Percentiles rank a stretch among this genome's conserved stretches.
phyloP scores from a whole-genome alignment of 805 yeast genomes.

The Lachancea fermentati region DNA sequence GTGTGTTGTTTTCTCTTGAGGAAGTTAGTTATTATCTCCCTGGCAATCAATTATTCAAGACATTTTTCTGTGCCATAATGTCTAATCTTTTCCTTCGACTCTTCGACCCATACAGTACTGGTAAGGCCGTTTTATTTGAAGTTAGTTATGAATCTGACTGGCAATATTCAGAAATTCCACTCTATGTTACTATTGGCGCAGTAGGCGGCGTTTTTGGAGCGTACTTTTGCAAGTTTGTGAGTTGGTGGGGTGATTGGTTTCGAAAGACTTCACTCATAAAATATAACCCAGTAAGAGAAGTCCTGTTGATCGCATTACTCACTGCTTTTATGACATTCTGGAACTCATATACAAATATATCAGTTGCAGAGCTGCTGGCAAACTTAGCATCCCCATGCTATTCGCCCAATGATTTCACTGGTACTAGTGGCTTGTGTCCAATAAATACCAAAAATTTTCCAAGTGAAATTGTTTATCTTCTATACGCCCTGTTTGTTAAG shows the following conservation, averaged over 20 bases:
- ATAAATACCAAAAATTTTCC: constrained; percentile 25
- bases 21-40: constrained; percentile 53
- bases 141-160: constrained; percentile 47
- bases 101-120: constrained; percentile 55
- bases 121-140: constrained; percentile 51
- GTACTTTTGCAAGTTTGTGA: constrained; percentile 39
- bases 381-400: constrained; percentile 48
- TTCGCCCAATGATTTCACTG: constrained; percentile 13
- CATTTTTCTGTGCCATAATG: constrained; percentile 51
- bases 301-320: constrained; percentile 37
- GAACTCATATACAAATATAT: constrained; percentile 44
- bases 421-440: constrained; percentile 25
- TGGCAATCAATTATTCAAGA: constrained; percentile 47
- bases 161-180: constrained; percentile 42
- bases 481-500: constrained; percentile 41
- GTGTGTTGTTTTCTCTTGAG: constrained; percentile 50
- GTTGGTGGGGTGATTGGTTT: constrained; percentile 38
- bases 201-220: constrained; percentile 54
- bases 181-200: constrained; percentile 43
- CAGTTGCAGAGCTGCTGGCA: constrained; percentile 44
- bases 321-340: constrained; percentile 45
- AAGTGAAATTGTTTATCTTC: constrained; percentile 32
- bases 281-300: constrained; percentile 40
- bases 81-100: constrained; percentile 48
- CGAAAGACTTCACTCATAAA: constrained; percentile 33